Percentiles rank a stretch among this genome's conserved stretches.
These are phyloP conservation scores for Irpex sp. DNA, from an alignment of 1,284 basidiomycete genomes.

Conservation along the genomic window DNA sequence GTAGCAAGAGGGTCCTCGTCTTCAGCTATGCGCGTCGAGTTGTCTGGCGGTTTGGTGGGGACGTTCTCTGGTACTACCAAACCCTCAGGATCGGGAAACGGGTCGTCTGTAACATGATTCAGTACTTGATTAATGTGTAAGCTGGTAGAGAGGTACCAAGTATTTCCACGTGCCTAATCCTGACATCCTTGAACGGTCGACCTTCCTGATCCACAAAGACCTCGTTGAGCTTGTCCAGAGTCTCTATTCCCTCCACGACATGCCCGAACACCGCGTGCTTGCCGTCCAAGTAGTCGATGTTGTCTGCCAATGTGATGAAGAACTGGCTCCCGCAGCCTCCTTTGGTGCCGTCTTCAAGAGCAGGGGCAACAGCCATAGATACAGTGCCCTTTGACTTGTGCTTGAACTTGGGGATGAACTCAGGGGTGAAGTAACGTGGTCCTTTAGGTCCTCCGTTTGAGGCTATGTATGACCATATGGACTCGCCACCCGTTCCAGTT, in stretches of 20 bases:
- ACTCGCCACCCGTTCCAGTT: constrained; percentile 89
- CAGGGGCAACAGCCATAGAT: constrained; percentile 89
- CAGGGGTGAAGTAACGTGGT: constrained; percentile 80
- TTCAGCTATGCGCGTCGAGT: constrained; percentile 82
- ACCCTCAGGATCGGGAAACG: constrained; percentile 83
- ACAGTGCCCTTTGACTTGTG: constrained; percentile 87
- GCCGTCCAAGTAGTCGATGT: constrained; percentile 92
- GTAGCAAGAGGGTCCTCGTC: constrained; percentile 82
- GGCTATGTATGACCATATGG: constrained; percentile 69
- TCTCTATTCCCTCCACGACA: constrained; percentile 92
- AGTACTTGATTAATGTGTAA: background rate
- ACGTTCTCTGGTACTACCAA: constrained; percentile 70
- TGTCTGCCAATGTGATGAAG: constrained; percentile 89
- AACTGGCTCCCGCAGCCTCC: constrained; percentile 94
- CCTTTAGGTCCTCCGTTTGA: constrained; percentile 38
- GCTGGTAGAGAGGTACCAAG: constrained; percentile 56
- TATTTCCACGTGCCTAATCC: constrained; percentile 89
- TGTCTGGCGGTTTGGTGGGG: constrained; percentile 78
- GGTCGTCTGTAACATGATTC: constrained; percentile 69
- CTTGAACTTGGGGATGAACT: constrained; percentile 77
- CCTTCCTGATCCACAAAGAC: constrained; percentile 86
- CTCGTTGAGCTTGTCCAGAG: constrained; percentile 90
- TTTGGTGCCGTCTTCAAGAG: constrained; percentile 52
- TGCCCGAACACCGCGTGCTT: constrained; percentile 95
- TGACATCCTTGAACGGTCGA: constrained; percentile 87